phyloP scores from a whole-genome alignment of 441 rosid genomes.

The Bruguiera hainesii region DNA sequence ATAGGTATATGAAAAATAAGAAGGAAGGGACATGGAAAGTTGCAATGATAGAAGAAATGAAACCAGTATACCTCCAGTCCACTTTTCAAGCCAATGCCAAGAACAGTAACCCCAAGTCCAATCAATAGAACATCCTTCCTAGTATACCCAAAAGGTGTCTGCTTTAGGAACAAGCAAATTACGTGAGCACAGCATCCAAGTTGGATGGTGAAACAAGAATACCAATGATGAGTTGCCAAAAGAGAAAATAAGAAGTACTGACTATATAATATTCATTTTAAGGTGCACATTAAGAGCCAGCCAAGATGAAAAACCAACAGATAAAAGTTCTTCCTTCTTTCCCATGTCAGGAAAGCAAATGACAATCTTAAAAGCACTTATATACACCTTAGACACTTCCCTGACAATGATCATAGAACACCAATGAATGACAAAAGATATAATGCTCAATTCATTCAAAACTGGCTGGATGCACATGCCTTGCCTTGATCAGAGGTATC shows the following conservation, averaged over 20 bases:
- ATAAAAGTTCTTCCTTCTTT: not conserved
- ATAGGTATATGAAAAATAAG: not conserved
- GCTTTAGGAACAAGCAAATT: conserved; percentile 19
- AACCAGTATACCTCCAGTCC: conserved; percentile 70
- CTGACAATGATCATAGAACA: not conserved
- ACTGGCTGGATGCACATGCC: conserved; percentile 31
- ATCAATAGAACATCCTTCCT: conserved; percentile 88
- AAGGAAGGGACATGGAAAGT: not conserved
- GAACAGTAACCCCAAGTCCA: conserved; percentile 71
- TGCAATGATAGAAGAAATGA: not conserved
- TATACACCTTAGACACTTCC: not conserved
- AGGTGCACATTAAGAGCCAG: not conserved
- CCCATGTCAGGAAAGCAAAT: not conserved
- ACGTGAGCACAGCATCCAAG: conserved; percentile 8
- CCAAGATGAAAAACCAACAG: not conserved
- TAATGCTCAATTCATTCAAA: not conserved
- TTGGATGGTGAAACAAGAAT: not conserved
- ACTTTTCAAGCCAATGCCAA: conserved; percentile 71
- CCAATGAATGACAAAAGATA: not conserved
- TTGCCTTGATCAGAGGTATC: conserved; percentile 39
- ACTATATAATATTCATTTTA: not conserved
- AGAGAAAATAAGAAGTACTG: not conserved
- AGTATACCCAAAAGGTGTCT: conserved; percentile 79
- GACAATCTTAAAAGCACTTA: not conserved
- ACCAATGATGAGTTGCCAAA: no score